Base-by-base conservation (phyloP, 148 eudicot species). In the Diospyros lotus region DNA sequence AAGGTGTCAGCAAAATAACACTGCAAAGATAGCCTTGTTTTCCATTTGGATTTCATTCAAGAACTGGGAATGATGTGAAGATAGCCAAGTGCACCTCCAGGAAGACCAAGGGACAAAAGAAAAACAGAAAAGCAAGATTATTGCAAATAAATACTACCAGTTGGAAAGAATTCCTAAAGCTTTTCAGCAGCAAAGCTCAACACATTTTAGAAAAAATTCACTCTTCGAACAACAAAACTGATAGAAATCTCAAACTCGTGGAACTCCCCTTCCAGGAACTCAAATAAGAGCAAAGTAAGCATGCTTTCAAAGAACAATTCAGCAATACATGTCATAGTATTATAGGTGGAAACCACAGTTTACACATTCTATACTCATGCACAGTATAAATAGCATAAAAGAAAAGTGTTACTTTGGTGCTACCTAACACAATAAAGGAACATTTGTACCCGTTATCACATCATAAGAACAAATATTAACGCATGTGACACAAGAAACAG, bases 101-200 rank as follows among this genome's bases (percentile, higher is more conserved):
- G 10, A 67, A 67, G 9, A 55, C 17, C 28, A 28, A 28, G 28
- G 28, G 28, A 28, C 28, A 13, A 6, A 48, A 13, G 18, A 45
- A 50, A 15, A 48, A 18, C 13, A 67, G 50, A 55, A 39, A 17
- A 5, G 14, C 71, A 18, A 48, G 71, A 48, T 48, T 3, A 48
- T 55, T 67, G 56, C 55, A 67, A 13, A 67, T 48, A 50, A 67
- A 67, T 67, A 54, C 3, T 18, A 13, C 56, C 71, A 17, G 50
- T 67, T 67, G 55, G 51, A 8, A 44, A 18, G 17, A 44, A 66
- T 53, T 53, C 60, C 60, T 56, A 18, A 56, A 13, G 18, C 17
- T 56, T 5, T 13, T 56, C 17, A 14, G 60, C 13, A 17, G 6
- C 58, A 54, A 11, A 54, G 58, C 58, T 54, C 58, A 54, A 11